These are phyloP conservation scores for Phaeotremella fagi DNA, from an alignment of 768 basidiomycete species.

Conservation along the genomic window DNA sequence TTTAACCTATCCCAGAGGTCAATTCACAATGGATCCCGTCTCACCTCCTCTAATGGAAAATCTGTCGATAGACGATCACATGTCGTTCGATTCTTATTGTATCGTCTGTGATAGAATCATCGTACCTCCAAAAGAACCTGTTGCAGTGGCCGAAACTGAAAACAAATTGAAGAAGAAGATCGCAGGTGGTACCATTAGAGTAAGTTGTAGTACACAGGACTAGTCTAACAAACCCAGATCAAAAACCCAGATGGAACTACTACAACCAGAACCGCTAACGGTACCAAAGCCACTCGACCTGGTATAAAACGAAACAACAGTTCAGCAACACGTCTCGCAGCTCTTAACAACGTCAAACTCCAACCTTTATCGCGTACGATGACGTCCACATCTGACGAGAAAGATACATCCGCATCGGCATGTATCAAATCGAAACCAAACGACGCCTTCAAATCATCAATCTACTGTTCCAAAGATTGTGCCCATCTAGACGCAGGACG, in stretches of 20 bases:
- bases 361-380: conserved; percentile 29
- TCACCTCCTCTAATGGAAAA: neutral
- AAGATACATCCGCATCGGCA: conserved; percentile 1
- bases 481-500: conserved; percentile 28
- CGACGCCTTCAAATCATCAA: conserved; percentile 22
- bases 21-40: neutral
- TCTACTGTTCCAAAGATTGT: conserved; percentile 39
- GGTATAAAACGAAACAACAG: conserved; percentile 25
- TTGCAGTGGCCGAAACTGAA: conserved; percentile 4
- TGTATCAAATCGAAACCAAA: conserved; percentile 3
- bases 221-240: conserved; percentile 13
- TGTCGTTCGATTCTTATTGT: conserved; percentile 36
- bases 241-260: conserved; percentile 41
- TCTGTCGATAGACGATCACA: conserved; percentile 15
- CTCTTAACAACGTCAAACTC: conserved; percentile 17
- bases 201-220: conserved; percentile 11
- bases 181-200: conserved; percentile 30
- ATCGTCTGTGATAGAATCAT: conserved; percentile 40
- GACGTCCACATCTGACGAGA: neutral
- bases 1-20: no score
- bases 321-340: conserved; percentile 34
- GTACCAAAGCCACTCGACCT: conserved; percentile 34
- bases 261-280: conserved; percentile 36
- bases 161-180: conserved; percentile 19
- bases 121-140: conserved; percentile 21